These are phyloP conservation scores for Penicillium cosmopolitanum DNA, from an alignment of 495 filamentous ascomycete species.

Conservation along the genomic window DNA sequence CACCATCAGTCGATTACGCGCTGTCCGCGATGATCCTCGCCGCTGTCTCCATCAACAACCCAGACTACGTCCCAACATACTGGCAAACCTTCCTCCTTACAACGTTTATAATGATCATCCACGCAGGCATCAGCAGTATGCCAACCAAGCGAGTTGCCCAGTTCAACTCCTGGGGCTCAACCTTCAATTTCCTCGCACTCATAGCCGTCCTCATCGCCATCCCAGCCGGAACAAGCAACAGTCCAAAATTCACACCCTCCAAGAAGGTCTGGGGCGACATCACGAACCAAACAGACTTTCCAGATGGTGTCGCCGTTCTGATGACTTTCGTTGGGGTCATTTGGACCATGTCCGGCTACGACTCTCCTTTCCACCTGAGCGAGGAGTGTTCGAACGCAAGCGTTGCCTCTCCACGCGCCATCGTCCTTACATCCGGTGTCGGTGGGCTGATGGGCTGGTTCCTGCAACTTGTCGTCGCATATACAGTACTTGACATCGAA, in stretches of 20 bases:
- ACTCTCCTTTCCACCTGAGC: conserved; percentile 74
- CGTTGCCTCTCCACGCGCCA: conserved; percentile 75
- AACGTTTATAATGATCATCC: conserved; percentile 69
- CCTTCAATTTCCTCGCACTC: conserved; percentile 73
- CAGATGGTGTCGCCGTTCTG: conserved; percentile 69
- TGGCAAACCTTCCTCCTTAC: conserved; percentile 77
- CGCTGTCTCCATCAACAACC: conserved; percentile 68
- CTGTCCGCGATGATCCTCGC: conserved; percentile 75
- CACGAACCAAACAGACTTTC: conserved; percentile 70
- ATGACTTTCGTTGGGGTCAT: conserved; percentile 76
- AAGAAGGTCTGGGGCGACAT: conserved; percentile 72
- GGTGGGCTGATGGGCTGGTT: conserved; percentile 77
- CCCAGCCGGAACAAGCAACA: conserved; percentile 60
- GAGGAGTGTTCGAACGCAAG: conserved; percentile 82
- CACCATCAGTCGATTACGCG: conserved; percentile 67
- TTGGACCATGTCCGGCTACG: conserved; percentile 72
- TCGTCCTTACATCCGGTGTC: conserved; percentile 68
- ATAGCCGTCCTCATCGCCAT: conserved; percentile 71
- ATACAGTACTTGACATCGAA: conserved; percentile 72
- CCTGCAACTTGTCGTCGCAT: conserved; percentile 78
- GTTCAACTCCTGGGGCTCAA: conserved; percentile 77
- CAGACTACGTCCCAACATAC: conserved; percentile 62
- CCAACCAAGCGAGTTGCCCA: conserved; percentile 74
- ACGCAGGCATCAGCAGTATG: conserved; percentile 72
- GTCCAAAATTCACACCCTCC: conserved; percentile 65